Conservation (phyloP, 768 basidiomycete genomes). For the Podaxis sp. region DNA sequence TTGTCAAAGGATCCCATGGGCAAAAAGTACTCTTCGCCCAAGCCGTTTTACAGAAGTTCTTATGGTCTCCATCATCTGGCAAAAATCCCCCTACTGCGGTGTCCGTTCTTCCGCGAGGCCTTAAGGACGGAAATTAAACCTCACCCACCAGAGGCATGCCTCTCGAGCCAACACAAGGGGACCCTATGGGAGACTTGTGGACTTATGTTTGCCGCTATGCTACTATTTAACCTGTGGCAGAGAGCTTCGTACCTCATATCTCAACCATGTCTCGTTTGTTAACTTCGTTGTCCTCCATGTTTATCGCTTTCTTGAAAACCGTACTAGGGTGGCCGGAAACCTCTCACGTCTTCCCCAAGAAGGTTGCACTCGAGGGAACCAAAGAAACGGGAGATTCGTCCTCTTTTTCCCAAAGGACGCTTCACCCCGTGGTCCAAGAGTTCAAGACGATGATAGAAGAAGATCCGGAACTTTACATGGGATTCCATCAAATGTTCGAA, state of each 20-base stretch:
- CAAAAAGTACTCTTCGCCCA: background rate
- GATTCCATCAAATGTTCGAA: constrained; percentile 35
- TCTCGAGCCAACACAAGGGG: background rate
- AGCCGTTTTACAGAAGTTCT: too few relatives aligned
- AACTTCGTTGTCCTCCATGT: background rate
- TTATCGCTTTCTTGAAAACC: background rate
- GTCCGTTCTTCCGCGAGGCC: background rate
- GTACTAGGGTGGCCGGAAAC: background rate
- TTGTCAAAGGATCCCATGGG: too few relatives aligned
- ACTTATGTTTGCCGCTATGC: background rate
- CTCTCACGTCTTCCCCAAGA: background rate
- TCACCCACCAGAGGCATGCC: background rate
- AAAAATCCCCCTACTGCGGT: background rate
- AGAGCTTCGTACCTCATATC: background rate
- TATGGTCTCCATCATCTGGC: too few relatives aligned
- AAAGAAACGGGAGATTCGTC: background rate
- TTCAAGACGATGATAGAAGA: constrained; percentile 30
- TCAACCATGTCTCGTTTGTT: background rate
- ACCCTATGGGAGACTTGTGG: background rate
- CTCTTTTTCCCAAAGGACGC: background rate
- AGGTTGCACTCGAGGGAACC: background rate
- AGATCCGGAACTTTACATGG: constrained; percentile 28
- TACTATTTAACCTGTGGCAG: background rate
- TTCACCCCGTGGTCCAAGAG: constrained; percentile 24
- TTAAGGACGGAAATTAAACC: background rate